Evolutionary conservation across 164 flowering plant species (phyloP), one percentile per base, ranked within the genome.

Genomic region (Saururus chinensis): DNA sequence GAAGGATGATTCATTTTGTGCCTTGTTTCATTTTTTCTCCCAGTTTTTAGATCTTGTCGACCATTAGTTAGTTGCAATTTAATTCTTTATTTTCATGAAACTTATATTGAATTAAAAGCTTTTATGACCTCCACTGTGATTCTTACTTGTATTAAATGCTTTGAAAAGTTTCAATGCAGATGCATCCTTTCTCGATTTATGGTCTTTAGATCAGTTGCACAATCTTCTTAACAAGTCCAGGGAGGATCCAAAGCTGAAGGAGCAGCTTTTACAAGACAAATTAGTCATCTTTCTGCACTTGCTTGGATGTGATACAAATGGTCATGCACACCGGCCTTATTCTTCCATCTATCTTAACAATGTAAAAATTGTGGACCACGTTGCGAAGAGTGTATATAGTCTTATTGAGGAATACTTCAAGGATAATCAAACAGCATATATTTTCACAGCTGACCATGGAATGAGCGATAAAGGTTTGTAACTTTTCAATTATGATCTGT

Each of bases 381-480:
- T 92, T 54, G 93, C 96, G 4, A 74, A 84, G 72, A 72, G 82
- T 10, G 83, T 88, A 61, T 86, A 86, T 77, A 70, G 82, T 72
- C 84, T 89, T 66, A 55, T 89, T 63, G 92, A 92, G 72, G 76
- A 57, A 61, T 88, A 82, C 77, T 92, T 75, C 86, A 78, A 77
- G 78, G 98, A 92, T 80, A 86, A 89, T 61, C 82, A 63, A 20
- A 92, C 98, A 61, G 83, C 98, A 55, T 92, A 84, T 73, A 70
- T 92, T 64, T 92, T 92, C 70, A 89, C 98, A n/a, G 98, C 98
- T 62, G 98, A 92, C 76, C 98, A 92, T 81, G 98, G 98, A 70
- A 92, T 92, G 96, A 84, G 88, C 61, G 98, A 92, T 80, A 89
- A 92, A 92, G 98, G 98, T 92, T n/a, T n/a, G n/a, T n/a, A n/a